Percentiles rank a stretch among this genome's conserved stretches.
Evolutionary conservation across 371 early-diverging fungal species (phyloP).

Genomic region (Cokeromyces recurvatus): DNA sequence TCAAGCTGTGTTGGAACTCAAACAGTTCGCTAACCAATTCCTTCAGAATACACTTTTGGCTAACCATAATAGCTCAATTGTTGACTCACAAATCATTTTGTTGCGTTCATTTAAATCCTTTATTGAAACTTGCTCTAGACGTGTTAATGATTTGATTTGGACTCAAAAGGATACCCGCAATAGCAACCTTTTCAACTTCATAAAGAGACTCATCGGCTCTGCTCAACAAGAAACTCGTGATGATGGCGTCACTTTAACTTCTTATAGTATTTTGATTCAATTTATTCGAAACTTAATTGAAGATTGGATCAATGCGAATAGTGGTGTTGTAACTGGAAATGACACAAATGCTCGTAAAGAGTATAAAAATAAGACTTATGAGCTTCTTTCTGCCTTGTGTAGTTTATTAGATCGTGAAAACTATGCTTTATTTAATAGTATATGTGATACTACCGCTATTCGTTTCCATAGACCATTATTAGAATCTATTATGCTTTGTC

Average conservation of each 20-base stretch:
- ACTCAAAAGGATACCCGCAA: conserved; percentile 8
- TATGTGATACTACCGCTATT: conserved; percentile 17
- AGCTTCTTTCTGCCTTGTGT: conserved; percentile 20
- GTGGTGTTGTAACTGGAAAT: conserved; percentile 4
- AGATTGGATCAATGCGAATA: conserved; percentile 32
- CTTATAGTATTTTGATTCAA: conserved; percentile 21
- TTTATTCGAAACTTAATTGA: conserved; percentile 37
- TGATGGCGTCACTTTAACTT: conserved; percentile 26
- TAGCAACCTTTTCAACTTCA: conserved; percentile 16
- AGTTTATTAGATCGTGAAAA: conserved; percentile 28
- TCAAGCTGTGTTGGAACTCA: conserved; percentile 19
- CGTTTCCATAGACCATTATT: conserved; percentile 38
- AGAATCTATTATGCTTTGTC: conserved; percentile 27
- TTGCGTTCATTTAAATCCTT: conserved; percentile 32
- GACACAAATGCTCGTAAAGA: conserved; percentile 13
- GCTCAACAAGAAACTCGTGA: conserved; percentile 16
- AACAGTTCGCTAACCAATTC: conserved; percentile 11
- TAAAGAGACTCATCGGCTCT: conserved; percentile 17
- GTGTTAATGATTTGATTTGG: conserved; percentile 32
- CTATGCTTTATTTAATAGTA: conserved; percentile 26
- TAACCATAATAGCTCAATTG: conserved; percentile 36
- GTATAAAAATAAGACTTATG: conserved; percentile 20
- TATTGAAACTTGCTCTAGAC: conserved; percentile 26
- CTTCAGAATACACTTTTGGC: conserved; percentile 19
- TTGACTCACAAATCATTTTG: conserved; percentile 33